Evolutionary conservation across 2,329 filamentous ascomycete genomes (phyloP).

Genomic region (Arthrobotrys musiformis): DNA sequence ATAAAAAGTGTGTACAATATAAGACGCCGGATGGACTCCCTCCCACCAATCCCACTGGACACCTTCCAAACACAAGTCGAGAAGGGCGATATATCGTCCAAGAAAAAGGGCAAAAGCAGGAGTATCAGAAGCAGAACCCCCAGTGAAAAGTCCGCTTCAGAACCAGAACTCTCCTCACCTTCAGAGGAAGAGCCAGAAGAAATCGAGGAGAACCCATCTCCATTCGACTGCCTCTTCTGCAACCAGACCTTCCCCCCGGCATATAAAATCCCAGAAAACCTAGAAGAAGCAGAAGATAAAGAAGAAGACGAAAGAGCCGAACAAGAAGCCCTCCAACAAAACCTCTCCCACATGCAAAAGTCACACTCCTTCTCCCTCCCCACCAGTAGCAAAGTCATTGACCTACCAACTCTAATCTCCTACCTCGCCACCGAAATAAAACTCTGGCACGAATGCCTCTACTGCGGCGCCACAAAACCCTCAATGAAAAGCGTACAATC

Average conservation of each 20-base stretch:
- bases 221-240: constrained; percentile 61
- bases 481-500: constrained; percentile 60
- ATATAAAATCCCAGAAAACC: no score
- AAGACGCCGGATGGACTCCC: constrained; percentile 56
- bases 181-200: no score
- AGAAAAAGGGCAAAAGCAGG: not conserved
- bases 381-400: constrained; percentile 57
- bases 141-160: not conserved
- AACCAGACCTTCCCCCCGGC: constrained; percentile 48
- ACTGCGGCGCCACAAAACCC: constrained; percentile 60
- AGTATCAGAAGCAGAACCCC: constrained; percentile 26
- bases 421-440: constrained; percentile 60
- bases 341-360: constrained; percentile 60
- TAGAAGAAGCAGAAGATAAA: not conserved
- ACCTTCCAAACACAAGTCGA: constrained; percentile 29
- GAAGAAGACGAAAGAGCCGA: no score
- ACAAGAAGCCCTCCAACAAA: constrained; percentile 46
- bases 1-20: constrained; percentile 56
- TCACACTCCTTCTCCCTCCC: constrained; percentile 60
- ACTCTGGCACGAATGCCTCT: constrained; percentile 61
- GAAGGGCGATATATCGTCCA: constrained; percentile 8
- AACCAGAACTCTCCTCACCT: no score
- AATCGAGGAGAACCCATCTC: constrained; percentile 35
- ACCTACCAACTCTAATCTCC: constrained; percentile 60
- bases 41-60: constrained; percentile 54